Evolutionary conservation across 768 basidiomycete genomes (phyloP), one percentile per base, ranked within the genome.

Genomic region (Plicaturopsis crispa): DNA sequence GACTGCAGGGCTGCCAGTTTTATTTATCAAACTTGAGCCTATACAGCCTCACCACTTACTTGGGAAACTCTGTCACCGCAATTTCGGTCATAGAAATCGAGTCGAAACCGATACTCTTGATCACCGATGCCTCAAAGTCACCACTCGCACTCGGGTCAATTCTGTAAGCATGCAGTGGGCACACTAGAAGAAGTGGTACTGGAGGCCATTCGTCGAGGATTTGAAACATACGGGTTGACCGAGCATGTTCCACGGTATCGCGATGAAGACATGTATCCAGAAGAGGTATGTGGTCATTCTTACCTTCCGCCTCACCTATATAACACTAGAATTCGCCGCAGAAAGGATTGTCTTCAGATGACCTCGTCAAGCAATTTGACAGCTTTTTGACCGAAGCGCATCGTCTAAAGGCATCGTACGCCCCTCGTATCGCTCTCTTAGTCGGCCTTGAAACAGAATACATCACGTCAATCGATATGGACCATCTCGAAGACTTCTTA

Each of bases 241-340:
- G 96, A 98, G 62, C 96, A 98, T 59, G 84, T 84, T 36, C 94
- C 96, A 19, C 78, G 94, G 19, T 94, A 92, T 61, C 72, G 89
- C 41, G 41, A 49, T 2, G 57, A 71, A 23, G 92, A 99, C 55
- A 65, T 98, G 20, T 98, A 96, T 57, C 93, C 94, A 14, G 96
- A 98, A 66, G 96, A 99, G 78, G 92, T 93, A 54, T 50, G 64
- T 48, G 32, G 33, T 5, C 31, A 13, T 37, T 43, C 34, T 26
- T 31, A 38, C 36, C 40, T 31, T 33, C 43, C 45, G 31, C 48
- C 38, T 35, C 23, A 33, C 35, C 39, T 22, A 31, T 24, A 34
- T 46, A 45, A 55, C 42, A 14, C 39, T 35, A 45, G 35, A 32
- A 34, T 38, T 34, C 35, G 36, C 35, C 44, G 38, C 46, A 94